Percentiles rank a stretch among this genome's conserved stretches.
Evolutionary conservation across 2,329 filamentous ascomycete species (phyloP).

Genomic region (Fusarium solani-melongenae): DNA sequence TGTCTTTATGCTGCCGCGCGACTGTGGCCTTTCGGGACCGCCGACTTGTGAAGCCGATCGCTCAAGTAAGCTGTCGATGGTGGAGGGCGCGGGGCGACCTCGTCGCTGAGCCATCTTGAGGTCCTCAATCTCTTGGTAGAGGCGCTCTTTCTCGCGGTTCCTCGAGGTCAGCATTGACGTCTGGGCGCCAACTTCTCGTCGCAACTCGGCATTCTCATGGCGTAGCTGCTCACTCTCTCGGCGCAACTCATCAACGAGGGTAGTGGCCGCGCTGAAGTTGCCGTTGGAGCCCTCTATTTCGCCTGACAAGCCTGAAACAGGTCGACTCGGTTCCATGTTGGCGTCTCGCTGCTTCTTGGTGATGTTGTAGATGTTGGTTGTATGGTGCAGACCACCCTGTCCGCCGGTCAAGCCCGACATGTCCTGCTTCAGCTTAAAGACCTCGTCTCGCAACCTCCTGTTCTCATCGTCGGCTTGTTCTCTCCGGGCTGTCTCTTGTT

Average conservation of each 20-base stretch:
- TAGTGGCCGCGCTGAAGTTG: constrained; percentile 69
- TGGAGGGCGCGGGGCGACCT: constrained; percentile 69
- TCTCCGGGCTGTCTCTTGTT: constrained; percentile 88
- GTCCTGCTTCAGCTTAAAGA: constrained; percentile 77
- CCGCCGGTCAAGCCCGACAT: constrained; percentile 55
- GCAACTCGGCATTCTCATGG: constrained; percentile 91
- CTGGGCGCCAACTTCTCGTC: constrained; percentile 92
- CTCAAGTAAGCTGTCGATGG: constrained; percentile 91
- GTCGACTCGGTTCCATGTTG: constrained; percentile 60
- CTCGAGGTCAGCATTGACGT: constrained; percentile 97
- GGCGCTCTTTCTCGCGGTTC: constrained; percentile 91
- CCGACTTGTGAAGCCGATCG: constrained; percentile 89
- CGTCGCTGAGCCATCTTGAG: constrained; percentile 88
- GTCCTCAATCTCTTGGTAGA: constrained; percentile 98
- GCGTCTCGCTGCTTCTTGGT: constrained; percentile 64
- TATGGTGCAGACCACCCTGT: constrained; percentile 61
- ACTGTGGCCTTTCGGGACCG: constrained; percentile 75
- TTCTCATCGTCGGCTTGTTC: constrained; percentile 94
- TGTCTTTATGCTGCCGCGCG: constrained; percentile 76
- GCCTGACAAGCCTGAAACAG: constrained; percentile 61
- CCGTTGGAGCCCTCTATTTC: constrained; percentile 63
- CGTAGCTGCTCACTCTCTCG: constrained; percentile 79
- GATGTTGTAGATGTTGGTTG: constrained; percentile 75
- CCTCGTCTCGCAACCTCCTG: constrained; percentile 82
- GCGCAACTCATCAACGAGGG: constrained; percentile 80